phyloP scores from a whole-genome alignment of 208 protist species.

The Acanthamoeba sp. region DNA sequence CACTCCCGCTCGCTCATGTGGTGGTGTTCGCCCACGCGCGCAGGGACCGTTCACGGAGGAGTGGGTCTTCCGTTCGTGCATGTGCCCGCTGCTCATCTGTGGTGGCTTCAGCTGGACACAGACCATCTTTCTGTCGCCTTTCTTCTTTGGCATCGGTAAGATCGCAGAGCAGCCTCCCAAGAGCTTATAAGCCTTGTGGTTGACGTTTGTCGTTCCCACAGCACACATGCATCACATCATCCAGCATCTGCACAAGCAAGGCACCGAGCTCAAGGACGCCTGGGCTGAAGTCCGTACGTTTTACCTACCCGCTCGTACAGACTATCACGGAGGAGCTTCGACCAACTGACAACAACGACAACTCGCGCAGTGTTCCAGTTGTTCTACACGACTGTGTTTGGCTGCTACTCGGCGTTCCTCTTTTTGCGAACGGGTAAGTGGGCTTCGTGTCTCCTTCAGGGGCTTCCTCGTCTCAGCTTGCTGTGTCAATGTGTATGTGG shows the following conservation, averaged over 20 bases:
- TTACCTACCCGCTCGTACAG: background rate
- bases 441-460: background rate
- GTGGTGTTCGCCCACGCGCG: background rate
- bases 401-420: conserved; percentile 73
- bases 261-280: conserved; percentile 56
- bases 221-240: conserved; percentile 73
- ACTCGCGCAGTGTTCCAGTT: conserved; percentile 79
- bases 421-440: conserved; percentile 74
- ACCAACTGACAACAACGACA: no score
- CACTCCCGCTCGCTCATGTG: background rate
- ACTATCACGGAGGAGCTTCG: background rate
- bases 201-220: background rate
- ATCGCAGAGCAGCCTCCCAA: background rate
- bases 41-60: conserved; percentile 77
- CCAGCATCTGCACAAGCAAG: conserved; percentile 64
- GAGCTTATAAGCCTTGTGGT: background rate
- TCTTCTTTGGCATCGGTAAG: conserved; percentile 77
- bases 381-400: conserved; percentile 80
- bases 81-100: conserved; percentile 74
- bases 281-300: conserved; percentile 70
- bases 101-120: conserved; percentile 61
- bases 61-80: conserved; percentile 73
- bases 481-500: no score
- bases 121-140: conserved; percentile 72
- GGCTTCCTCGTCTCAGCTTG: no score